Percentiles rank a stretch among this genome's conserved stretches.
Evolutionary conservation across 2,329 filamentous ascomycete species (phyloP).

Genomic region (Xylariaceae sp.): DNA sequence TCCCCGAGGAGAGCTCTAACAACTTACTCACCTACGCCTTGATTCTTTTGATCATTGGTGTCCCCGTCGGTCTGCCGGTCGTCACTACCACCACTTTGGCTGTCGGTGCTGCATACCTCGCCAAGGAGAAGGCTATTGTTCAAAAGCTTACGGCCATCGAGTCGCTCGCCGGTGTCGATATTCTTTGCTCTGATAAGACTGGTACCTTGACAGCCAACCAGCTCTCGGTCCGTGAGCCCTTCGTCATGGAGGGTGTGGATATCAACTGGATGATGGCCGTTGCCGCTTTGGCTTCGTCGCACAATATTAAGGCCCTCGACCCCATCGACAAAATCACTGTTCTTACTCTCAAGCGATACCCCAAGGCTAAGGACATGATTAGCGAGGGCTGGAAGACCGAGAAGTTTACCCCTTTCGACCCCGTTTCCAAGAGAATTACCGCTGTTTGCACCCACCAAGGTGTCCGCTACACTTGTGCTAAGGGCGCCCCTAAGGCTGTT

Average conservation of each 20-base stretch:
- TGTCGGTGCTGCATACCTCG: slow-evolving; percentile 73
- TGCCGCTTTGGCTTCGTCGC: slow-evolving; percentile 70
- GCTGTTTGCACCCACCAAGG: slow-evolving; percentile 67
- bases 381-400: slow-evolving; percentile 74
- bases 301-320: slow-evolving; percentile 75
- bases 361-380: slow-evolving; percentile 73
- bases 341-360: slow-evolving; percentile 71
- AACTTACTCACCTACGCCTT: slow-evolving; percentile 65
- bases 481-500: slow-evolving; percentile 74
- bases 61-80: slow-evolving; percentile 73
- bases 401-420: slow-evolving; percentile 78
- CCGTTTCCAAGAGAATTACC: slow-evolving; percentile 77
- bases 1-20: slow-evolving; percentile 57
- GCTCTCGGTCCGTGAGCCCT: slow-evolving; percentile 72
- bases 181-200: slow-evolving; percentile 77
- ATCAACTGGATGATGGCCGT: slow-evolving; percentile 81
- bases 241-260: slow-evolving; percentile 72
- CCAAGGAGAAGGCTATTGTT: slow-evolving; percentile 73
- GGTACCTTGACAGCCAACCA: slow-evolving; percentile 73
- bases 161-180: slow-evolving; percentile 72
- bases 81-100: slow-evolving; percentile 74
- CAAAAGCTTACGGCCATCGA: slow-evolving; percentile 76
- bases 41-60: slow-evolving; percentile 72
- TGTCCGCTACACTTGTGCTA: slow-evolving; percentile 70
- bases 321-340: slow-evolving; percentile 77